Evolutionary conservation across 2,329 filamentous ascomycete genomes (phyloP), one percentile per base, ranked within the genome.

Genomic region (Ophiostoma novo-ulmi): DNA sequence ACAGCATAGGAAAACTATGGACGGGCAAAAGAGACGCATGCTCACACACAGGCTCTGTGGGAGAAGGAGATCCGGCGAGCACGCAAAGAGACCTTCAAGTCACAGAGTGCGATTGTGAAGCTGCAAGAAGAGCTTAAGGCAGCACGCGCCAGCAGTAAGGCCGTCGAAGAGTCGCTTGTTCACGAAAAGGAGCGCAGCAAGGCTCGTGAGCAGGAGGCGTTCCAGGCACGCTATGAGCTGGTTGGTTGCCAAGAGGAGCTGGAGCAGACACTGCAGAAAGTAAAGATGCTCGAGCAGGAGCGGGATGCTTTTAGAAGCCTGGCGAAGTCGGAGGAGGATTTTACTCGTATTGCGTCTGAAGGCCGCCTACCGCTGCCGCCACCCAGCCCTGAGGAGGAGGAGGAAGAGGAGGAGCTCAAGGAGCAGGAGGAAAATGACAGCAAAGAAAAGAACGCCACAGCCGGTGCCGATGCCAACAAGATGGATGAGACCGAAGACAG

Each of bases 111-210:
- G 13, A 84, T 89, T 41, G 86, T 92, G 75, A 91, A 91, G 77
- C 78, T 90, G n/a, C 89, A 92, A 77, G 90, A 92, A 75, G 89
- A 92, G 75, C 83, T 91, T 73, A 92, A 92, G 77, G 81, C 86
- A 0, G 81, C 85, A 69, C 85, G 88, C 64, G 80, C 80, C 36
- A 80, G 81, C n/a, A 79, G 84, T 68, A 87, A 86, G 74, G 80
- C 84, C 8, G 80, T 82, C 35, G 86, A 91, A 73, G 84, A 88
- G 68, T 83, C 82, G 71, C 80, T 92, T 14, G 85, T 88, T 72
- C 82, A 85, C 63, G 88, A 92, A 77, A 89, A 87, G 77, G 83
- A 87, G 70, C 87, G 87, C 68, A 85, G 85, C 77, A 81, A 84
- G 66, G 82, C 83, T 38, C 82, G 88, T 69, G 89, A 92, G 75